phyloP scores from a whole-genome alignment of 805 yeast genomes.

The Lipomyces sp. region DNA sequence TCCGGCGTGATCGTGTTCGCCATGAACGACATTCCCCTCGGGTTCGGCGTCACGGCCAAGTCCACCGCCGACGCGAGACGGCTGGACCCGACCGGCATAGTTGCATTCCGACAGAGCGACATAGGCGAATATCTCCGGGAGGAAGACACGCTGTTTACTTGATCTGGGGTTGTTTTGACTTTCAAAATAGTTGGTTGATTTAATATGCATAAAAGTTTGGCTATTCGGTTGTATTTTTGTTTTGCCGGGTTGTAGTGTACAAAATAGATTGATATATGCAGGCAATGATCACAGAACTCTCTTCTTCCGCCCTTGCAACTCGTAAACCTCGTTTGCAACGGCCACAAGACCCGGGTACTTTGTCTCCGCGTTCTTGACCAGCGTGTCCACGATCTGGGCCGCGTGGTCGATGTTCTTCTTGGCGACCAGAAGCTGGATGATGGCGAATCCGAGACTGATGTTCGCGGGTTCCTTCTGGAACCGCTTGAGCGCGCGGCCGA shows the following conservation, averaged over 20 bases:
- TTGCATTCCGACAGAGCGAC: conserved; percentile 95
- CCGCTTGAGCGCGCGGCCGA: conserved; percentile 31
- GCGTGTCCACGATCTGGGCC: conserved; percentile 32
- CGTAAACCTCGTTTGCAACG: conserved; percentile 50
- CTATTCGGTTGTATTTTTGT: neutral
- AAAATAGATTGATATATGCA: too few species aligned
- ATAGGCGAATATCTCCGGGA: conserved; percentile 97
- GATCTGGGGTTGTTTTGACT: neutral
- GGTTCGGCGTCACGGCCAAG: conserved; percentile 93
- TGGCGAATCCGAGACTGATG: conserved; percentile 32
- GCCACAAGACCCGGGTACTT: conserved; percentile 48
- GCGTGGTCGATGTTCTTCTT: conserved; percentile 31
- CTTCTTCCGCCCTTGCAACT: conserved; percentile 42
- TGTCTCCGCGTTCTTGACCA: conserved; percentile 11
- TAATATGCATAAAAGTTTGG: too few species aligned
- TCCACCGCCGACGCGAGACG: conserved; percentile 83
- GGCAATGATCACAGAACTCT: too few species aligned
- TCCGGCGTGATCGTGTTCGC: conserved; percentile 90
- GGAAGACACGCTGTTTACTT: conserved; percentile 80
- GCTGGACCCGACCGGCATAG: conserved; percentile 89
- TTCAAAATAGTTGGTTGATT: neutral
- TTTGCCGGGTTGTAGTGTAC: too few species aligned
- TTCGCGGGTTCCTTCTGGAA: conserved; percentile 35
- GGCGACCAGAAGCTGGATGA: conserved; percentile 33
- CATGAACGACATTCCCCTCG: conserved; percentile 87